A percentile compares a stretch with the other conserved stretches of the same genome.
phyloP scores from a whole-genome alignment of 352 stramenopile genomes.

The Pythium aquatile region DNA sequence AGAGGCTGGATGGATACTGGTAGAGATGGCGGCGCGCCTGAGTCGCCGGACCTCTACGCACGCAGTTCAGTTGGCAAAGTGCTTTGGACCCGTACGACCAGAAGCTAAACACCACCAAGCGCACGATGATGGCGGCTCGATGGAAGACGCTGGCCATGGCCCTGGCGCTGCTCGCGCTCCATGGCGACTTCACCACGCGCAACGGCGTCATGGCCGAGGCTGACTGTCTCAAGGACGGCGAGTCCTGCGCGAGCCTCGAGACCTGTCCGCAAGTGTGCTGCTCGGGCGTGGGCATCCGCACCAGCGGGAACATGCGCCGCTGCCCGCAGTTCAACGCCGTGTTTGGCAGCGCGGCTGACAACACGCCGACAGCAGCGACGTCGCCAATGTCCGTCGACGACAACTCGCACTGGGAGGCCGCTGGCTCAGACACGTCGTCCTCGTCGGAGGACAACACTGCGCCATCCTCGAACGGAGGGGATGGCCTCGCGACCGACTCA shows the following conservation, averaged over 20 bases:
- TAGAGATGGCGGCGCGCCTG: neutral
- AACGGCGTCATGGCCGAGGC: slow-evolving; percentile 6
- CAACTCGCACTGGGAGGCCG: neutral
- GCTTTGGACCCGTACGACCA: neutral
- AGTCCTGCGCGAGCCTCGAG: slow-evolving; percentile 1
- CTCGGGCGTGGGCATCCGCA: slow-evolving; percentile 10
- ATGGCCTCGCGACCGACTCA: slow-evolving; percentile 11
- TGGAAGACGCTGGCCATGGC: slow-evolving; percentile 5
- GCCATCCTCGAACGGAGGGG: neutral
- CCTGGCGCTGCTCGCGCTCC: slow-evolving; percentile 7
- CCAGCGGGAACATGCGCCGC: slow-evolving; percentile 1
- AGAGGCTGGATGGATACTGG: slow-evolving; percentile 3
- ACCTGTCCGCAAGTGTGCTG: slow-evolving; percentile 19
- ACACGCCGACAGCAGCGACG: neutral
- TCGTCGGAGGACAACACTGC: neutral
- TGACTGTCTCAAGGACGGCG: slow-evolving; percentile 23
- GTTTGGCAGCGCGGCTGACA: slow-evolving; percentile 1
- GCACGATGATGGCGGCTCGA: slow-evolving; percentile 7
- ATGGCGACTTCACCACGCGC: neutral
- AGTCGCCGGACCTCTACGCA: neutral
- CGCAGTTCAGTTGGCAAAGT: neutral
- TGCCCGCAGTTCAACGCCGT: slow-evolving; percentile 7
- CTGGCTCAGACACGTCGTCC: neutral
- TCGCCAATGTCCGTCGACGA: neutral
- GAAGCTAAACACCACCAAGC: neutral